Percentiles rank a stretch among this genome's conserved stretches.
phyloP scores from a whole-genome alignment of 352 stramenopile species.

The Pythium insidiosum region DNA sequence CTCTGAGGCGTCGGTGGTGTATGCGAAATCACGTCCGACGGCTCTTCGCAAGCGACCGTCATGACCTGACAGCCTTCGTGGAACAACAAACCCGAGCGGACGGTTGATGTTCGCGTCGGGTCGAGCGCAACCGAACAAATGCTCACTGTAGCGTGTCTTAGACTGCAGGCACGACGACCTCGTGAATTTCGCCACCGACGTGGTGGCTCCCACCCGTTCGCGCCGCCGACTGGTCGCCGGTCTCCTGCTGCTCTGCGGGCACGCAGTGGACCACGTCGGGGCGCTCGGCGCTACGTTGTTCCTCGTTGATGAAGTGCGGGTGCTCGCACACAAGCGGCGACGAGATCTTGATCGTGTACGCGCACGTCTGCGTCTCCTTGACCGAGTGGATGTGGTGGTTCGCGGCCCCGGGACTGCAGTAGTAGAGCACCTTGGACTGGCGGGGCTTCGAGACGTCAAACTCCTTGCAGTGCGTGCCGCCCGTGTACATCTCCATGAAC shows the following conservation, averaged over 20 bases:
- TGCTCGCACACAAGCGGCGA: slow-evolving; percentile 68
- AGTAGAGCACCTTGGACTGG: slow-evolving; percentile 66
- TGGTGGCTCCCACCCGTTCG: not conserved
- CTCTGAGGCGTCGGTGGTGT: too few species aligned
- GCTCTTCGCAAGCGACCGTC: too few species aligned
- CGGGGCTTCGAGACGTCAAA: slow-evolving; percentile 49
- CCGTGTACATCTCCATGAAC: slow-evolving; percentile 61
- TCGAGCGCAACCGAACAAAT: too few species aligned
- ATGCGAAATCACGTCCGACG: too few species aligned
- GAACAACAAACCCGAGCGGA: too few species aligned
- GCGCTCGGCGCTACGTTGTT: slow-evolving; percentile 39
- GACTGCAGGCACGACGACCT: not conserved
- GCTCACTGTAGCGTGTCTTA: too few species aligned
- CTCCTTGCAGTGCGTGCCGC: slow-evolving; percentile 68
- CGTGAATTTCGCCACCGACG: not conserved
- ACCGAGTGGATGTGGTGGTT: slow-evolving; percentile 68
- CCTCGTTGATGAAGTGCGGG: slow-evolving; percentile 72
- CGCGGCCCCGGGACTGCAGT: slow-evolving; percentile 54
- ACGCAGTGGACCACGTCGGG: slow-evolving; percentile 70
- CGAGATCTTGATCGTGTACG: slow-evolving; percentile 76
- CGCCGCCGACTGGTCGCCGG: not conserved
- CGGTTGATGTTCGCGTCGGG: too few species aligned
- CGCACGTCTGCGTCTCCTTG: slow-evolving; percentile 80
- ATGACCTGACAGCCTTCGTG: too few species aligned
- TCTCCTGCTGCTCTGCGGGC: slow-evolving; percentile 14